Evolutionary conservation across 805 yeast genomes (phyloP), one percentile per base, ranked within the genome.

Genomic region (Wickerhamomyces subpelliculosus): DNA sequence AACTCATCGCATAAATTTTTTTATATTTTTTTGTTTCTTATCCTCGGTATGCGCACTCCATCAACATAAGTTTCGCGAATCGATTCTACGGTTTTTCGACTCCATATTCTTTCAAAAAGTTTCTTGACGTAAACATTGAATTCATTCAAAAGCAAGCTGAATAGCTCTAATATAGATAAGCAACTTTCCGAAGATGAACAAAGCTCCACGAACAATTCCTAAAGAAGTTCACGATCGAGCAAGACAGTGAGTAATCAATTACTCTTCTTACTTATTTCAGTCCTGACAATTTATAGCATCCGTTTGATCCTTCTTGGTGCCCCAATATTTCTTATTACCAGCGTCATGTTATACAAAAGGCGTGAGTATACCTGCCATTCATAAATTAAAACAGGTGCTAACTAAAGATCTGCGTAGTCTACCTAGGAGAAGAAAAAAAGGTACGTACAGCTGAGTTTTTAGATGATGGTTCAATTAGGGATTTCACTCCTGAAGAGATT

Each of bases 401-500:
- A n/a, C n/a, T n/a, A n/a, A n/a, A n/a, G n/a, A n/a, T n/a, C n/a
- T n/a, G n/a, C n/a, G n/a, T 24, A 47, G 54, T 50, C 35, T 29
- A 40, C 2, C 36, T 43, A 1, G 56, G 52, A 8, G 47, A 51
- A 27, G 42, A 44, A 37, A 51, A 49, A 31, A 44, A 40, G 27
- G 53, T 51, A 3, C 56, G 47, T 26, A 36, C 41, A 3, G 56
- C 54, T 14, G 56, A 51, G 32, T 35, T 48, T n/a, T 42, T 51
- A 51, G 31, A 27, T 12, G 56, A 51, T 34, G 56, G 56, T 8
- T 42, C 44, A 13, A 43, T 51, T 8, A 43, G 56, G 27, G 37
- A 41, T 11, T 51, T 48, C 33, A 35, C 46, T 1, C 34, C 42
- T 16, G 41, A 47, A 14, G 56, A 51, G 35, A 45, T 50, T 18